These are phyloP conservation scores for Clathrus columnatus DNA, from an alignment of 768 basidiomycete genomes.

Conservation along the genomic window DNA sequence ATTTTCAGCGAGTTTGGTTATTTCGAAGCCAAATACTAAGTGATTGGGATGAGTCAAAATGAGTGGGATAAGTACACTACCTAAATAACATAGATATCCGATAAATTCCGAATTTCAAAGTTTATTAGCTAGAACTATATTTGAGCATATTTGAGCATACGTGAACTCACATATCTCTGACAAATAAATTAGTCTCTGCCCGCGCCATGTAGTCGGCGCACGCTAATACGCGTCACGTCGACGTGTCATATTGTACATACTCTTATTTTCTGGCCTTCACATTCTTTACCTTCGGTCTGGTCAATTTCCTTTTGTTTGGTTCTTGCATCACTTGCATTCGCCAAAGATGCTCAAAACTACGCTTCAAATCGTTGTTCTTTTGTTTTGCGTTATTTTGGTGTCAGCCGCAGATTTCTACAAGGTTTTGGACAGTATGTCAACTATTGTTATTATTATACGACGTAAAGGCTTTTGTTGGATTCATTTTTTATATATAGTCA, in stretches of 20 bases:
- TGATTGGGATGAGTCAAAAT: too few relatives aligned
- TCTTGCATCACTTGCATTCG: not conserved
- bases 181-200: not conserved
- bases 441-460: not conserved
- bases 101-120: too few relatives aligned
- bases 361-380: constrained; percentile 22
- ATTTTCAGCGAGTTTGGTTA: too few relatives aligned
- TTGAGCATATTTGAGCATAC: too few relatives aligned
- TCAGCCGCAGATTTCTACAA: constrained; percentile 74
- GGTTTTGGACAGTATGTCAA: constrained; percentile 62
- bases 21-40: too few relatives aligned
- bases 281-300: not conserved
- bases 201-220: not conserved
- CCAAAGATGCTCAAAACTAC: constrained; percentile 3
- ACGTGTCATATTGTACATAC: not conserved
- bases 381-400: constrained; percentile 26
- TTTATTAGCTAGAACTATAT: too few relatives aligned
- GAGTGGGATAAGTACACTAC: too few relatives aligned
- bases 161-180: too few relatives aligned
- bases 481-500: constrained; percentile 31
- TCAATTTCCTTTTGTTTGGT: not conserved
- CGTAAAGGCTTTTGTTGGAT: not conserved
- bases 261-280: not conserved
- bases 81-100: too few relatives aligned
- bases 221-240: too few relatives aligned